Conservation (phyloP, 2,329 filamentous ascomycete species). For the Colletotrichum zoysiae region DNA sequence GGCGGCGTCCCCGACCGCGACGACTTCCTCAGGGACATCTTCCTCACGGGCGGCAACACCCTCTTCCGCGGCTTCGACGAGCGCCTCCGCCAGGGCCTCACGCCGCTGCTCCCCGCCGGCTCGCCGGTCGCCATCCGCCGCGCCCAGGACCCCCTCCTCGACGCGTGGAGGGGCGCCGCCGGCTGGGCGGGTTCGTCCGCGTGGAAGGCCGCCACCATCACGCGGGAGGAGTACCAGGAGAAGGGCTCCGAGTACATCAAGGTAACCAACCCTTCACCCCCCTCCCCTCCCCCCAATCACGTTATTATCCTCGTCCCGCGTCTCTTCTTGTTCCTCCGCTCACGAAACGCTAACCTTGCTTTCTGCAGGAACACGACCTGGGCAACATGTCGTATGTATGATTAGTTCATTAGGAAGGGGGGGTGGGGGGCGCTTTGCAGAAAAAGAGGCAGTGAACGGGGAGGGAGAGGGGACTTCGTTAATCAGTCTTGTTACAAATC, state of each 20-base stretch:
- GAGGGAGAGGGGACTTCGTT: neutral
- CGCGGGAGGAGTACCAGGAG: constrained; percentile 86
- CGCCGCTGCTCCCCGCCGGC: constrained; percentile 77
- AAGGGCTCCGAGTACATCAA: constrained; percentile 96
- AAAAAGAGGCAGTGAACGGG: neutral
- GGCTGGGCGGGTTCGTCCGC: constrained; percentile 77
- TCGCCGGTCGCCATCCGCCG: constrained; percentile 76
- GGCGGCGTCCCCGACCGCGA: constrained; percentile 68
- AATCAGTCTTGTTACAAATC: neutral
- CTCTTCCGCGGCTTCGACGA: constrained; percentile 90
- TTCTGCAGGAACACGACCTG: constrained; percentile 72
- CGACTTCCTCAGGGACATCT: constrained; percentile 85
- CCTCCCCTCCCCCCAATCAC: neutral
- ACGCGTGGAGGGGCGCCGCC: constrained; percentile 95
- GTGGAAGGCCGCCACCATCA: constrained; percentile 76
- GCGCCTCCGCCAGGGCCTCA: constrained; percentile 78
- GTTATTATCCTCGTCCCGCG: too few species aligned
- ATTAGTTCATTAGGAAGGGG: constrained; percentile 38
- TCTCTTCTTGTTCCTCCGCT: too few species aligned
- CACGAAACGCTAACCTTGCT: neutral
- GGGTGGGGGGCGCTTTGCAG: neutral
- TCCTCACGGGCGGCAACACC: constrained; percentile 94
- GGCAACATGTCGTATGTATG: constrained; percentile 69
- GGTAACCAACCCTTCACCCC: constrained; percentile 61
- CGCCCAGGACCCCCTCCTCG: constrained; percentile 81